Evolutionary conservation across 495 filamentous ascomycete genomes (phyloP).

Genomic region (Pyrenopolyporus hunteri): DNA sequence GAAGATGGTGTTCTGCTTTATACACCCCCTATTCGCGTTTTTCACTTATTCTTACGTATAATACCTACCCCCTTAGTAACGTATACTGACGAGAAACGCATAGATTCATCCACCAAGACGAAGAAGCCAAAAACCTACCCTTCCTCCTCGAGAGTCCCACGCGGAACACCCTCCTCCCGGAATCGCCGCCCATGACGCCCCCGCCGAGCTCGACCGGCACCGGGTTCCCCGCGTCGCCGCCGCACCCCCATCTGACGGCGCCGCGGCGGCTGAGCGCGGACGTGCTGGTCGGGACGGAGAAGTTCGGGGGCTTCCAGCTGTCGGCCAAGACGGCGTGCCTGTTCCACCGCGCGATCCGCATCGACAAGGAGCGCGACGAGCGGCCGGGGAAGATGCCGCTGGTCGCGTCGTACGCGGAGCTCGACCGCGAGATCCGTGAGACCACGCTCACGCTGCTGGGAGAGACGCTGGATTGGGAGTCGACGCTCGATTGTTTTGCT

Average conservation of each 20-base stretch:
- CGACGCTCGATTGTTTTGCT: slow-evolving; percentile 39
- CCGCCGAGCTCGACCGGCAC: background rate
- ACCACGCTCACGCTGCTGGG: slow-evolving; percentile 31
- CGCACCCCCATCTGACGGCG: slow-evolving; percentile 5
- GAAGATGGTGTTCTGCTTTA: too few species aligned
- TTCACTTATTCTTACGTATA: background rate
- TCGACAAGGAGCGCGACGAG: slow-evolving; percentile 40
- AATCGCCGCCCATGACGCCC: slow-evolving; percentile 33
- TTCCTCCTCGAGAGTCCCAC: slow-evolving; percentile 41
- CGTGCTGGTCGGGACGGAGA: slow-evolving; percentile 15
- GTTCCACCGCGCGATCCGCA: slow-evolving; percentile 37
- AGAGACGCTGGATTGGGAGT: slow-evolving; percentile 40
- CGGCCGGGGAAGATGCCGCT: slow-evolving; percentile 35
- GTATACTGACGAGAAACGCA: background rate
- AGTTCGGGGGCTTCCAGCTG: slow-evolving; percentile 37
- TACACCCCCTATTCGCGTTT: too few species aligned
- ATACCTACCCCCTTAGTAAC: background rate
- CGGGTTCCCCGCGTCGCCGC: slow-evolving; percentile 20
- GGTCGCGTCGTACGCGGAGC: slow-evolving; percentile 26
- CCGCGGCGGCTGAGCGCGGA: slow-evolving; percentile 30
- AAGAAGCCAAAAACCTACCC: slow-evolving; percentile 29
- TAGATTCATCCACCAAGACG: slow-evolving; percentile 42
- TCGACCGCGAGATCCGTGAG: slow-evolving; percentile 37
- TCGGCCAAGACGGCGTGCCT: slow-evolving; percentile 39
- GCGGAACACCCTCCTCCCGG: slow-evolving; percentile 37